Evolutionary conservation across 768 basidiomycete species (phyloP).

Genomic region (Tylopilus sp.): DNA sequence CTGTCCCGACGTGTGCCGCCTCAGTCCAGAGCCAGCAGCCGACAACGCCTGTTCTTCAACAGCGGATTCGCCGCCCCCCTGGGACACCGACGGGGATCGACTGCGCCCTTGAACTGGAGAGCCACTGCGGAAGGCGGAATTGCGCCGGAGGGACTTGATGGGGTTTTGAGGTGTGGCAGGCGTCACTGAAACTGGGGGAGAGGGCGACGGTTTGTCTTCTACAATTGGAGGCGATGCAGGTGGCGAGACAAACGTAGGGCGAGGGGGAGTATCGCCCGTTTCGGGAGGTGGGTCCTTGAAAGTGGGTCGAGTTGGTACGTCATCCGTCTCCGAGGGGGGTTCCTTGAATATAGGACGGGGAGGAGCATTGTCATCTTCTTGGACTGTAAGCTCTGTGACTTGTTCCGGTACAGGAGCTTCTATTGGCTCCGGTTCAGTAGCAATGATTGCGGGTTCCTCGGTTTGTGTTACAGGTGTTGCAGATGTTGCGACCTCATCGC

Average conservation of each 20-base stretch:
- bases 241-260: slow-evolving; percentile 18
- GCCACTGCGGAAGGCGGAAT: slow-evolving; percentile 34
- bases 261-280: slow-evolving; percentile 37
- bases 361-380: slow-evolving; percentile 18
- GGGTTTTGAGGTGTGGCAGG: slow-evolving; percentile 54
- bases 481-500: slow-evolving; percentile 7
- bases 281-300: slow-evolving; percentile 69
- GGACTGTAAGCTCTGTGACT: slow-evolving; percentile 1
- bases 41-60: slow-evolving; percentile 35
- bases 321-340: slow-evolving; percentile 45
- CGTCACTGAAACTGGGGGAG: slow-evolving; percentile 37
- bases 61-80: slow-evolving; percentile 26
- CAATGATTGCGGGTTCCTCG: slow-evolving; percentile 18
- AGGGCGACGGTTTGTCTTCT: slow-evolving; percentile 23
- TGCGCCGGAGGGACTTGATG: slow-evolving; percentile 36
- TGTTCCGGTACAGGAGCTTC: slow-evolving; percentile 5
- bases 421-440: slow-evolving; percentile 15
- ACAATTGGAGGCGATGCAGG: slow-evolving; percentile 23
- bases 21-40: slow-evolving; percentile 32
- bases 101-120: slow-evolving; percentile 38
- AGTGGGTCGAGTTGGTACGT: slow-evolving; percentile 36
- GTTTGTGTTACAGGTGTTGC: slow-evolving; percentile 13
- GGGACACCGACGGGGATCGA: slow-evolving; percentile 37
- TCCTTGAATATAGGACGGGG: slow-evolving; percentile 55
- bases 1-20: slow-evolving; percentile 46